Evolutionary conservation across 129 eudicot species (phyloP).

Genomic region (Artemisia tridentata): DNA sequence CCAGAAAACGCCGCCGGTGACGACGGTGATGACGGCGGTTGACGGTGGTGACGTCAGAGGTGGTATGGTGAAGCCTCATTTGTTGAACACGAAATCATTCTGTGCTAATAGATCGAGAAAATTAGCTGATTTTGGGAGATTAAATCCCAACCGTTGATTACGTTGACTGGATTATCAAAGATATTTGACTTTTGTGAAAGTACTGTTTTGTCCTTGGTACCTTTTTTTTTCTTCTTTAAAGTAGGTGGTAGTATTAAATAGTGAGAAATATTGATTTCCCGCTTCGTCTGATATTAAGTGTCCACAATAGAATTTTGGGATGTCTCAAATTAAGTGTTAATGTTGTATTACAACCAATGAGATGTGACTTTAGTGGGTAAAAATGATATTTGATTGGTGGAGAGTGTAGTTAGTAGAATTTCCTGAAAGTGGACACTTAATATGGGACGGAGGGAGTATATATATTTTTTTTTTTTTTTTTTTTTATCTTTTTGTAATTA

Average conservation of each 20-base stretch:
- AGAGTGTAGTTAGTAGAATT: too few relatives aligned
- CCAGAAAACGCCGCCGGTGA: conserved; percentile 47
- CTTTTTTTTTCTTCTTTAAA: not conserved
- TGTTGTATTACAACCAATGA: too few relatives aligned
- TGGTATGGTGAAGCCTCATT: conserved; percentile 46
- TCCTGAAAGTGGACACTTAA: too few relatives aligned
- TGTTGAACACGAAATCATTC: conserved; percentile 48
- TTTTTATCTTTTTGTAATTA: not conserved
- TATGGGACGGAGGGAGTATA: too few relatives aligned
- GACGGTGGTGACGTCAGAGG: conserved; percentile 44
- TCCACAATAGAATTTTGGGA: too few relatives aligned
- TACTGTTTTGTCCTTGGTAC: conserved; percentile 49
- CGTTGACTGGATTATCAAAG: conserved; percentile 22
- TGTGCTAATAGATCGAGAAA: conserved; percentile 80
- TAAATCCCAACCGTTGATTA: conserved; percentile 43
- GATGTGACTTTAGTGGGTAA: too few relatives aligned
- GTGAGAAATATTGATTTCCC: not conserved
- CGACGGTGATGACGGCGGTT: conserved; percentile 24
- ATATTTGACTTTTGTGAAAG: conserved; percentile 20
- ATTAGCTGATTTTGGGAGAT: conserved; percentile 78
- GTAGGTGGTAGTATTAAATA: conserved; percentile 18
- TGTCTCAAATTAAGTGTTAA: too few relatives aligned
- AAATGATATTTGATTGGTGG: too few relatives aligned
- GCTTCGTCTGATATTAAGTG: too few relatives aligned
- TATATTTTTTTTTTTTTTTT: too few relatives aligned